Evolutionary conservation across 2,329 filamentous ascomycete species (phyloP), one percentile per base, ranked within the genome.

Genomic region (Ophiostoma perfectum): DNA sequence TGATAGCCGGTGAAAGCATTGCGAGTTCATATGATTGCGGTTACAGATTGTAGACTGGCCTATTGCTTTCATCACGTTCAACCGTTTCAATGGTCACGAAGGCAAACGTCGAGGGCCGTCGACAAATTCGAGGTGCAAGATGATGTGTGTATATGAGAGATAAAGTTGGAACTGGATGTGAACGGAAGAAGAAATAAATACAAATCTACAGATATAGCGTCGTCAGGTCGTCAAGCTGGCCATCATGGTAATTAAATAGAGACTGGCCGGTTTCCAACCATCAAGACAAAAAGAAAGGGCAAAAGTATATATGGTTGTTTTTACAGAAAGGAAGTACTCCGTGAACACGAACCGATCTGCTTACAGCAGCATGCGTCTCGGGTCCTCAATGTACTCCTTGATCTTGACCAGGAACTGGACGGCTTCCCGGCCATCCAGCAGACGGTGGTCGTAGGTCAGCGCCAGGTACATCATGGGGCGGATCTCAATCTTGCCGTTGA

Each of bases 381-480:
- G 94, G 77, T 98, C 95, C 82, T 98, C 94, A 74, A 98, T 96
- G 78, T 91, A 97, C 79, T 97, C 92, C 87, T 98, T 98, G 76
- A 99, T 84, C 86, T 96, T 97, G 71, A 98, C 90, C 74, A 98
- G 83, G 85, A 98, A 98, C 71, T 94, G 95, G 55, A 97, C 93
- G 64, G 94, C 95, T 82, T 98, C 94, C 77, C 94, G 88, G 66
- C 95, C 95, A 78, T 98, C 95, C 38, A 99, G 84, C 65, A 99
- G 87, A 77, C 95, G 91, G 81, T 99, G 95, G 78, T 99, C 95
- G 77, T 99, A 99, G 14, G 95, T 99, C 70, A 99, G 85, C 58
- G 95, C 95, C 72, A 99, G 86, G 80, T 97, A 98, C 95, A 99
- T 99, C 93, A 99, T 98, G n/a, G 95, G 95, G 73, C 95, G 87